Base-by-base conservation (phyloP, 805 yeast species). In the Lachancea sp. region DNA sequence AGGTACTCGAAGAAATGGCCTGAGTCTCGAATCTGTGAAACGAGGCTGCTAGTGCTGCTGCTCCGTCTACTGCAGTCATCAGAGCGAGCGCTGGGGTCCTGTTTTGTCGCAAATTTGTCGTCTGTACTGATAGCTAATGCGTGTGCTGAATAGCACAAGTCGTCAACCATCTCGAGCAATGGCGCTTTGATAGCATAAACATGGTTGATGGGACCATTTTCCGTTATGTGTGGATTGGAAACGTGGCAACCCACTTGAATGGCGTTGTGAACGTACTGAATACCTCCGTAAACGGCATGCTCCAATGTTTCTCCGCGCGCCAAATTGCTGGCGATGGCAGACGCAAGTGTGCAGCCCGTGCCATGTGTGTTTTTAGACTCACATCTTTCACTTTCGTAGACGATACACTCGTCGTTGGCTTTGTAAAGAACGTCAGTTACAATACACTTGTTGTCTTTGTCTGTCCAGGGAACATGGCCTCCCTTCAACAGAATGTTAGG, bases 281-380 rank as follows among this genome's bases (percentile, higher is more conserved):
- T 74, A 0, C 83, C 78, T 17, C 72, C 65, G 8, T 70, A 70
- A 7, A 85, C 74, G 0, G 95, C 69, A 2, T 69, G 70, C 2
- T 54, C 50, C 8, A 85, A 55, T 0, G 67, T 29, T 30, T 58
- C 51, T 0, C 81, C 82, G 30, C 70, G 70, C 2, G 95, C 90
- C 20, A 87, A 53, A 53, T 84, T 78, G 2, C 93, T 79, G 0
- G 93, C 81, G 50, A 89, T 82, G 0, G 95, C 74, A 0, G 95
- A 81, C 0, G 95, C 79, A 41, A 89, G 69, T 0, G 96, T 85
- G 63, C 96, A 89, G 1, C 96, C 96, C 3, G 96, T 86, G 11
- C 96, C 96, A 61, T 89, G 96, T 1, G 86, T 79, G 56, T 82
- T 77, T 2, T 64, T 61, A 0, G 88, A 69, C 6, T 66, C 55